Evolutionary conservation across 2,329 filamentous ascomycete genomes (phyloP).

Genomic region (Grosmannia huntii): DNA sequence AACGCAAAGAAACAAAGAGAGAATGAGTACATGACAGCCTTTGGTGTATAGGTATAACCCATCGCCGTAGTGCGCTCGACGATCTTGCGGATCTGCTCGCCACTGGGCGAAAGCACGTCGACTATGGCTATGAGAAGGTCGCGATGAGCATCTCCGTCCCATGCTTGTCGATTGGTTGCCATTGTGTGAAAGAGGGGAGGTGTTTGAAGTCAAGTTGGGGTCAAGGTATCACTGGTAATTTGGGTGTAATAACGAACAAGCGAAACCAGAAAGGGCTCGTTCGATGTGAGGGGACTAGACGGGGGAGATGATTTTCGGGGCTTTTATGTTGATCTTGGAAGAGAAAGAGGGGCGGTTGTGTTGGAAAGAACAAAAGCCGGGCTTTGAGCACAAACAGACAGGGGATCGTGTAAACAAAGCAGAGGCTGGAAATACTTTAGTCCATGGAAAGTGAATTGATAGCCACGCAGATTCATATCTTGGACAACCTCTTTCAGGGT

Average conservation of each 20-base stretch:
- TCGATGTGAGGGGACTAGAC: background rate
- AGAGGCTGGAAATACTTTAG: slow-evolving; percentile 4
- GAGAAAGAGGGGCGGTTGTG: background rate
- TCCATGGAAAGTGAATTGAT: slow-evolving; percentile 13
- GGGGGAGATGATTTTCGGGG: background rate
- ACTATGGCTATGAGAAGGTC: slow-evolving; percentile 17
- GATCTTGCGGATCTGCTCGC: slow-evolving; percentile 14
- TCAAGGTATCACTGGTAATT: background rate
- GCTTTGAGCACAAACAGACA: background rate
- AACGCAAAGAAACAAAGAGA: background rate
- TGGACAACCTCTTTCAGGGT: slow-evolving; percentile 18
- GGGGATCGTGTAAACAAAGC: background rate
- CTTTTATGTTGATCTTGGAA: background rate
- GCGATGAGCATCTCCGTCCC: slow-evolving; percentile 17
- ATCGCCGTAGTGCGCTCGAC: slow-evolving; percentile 13
- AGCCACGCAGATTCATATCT: slow-evolving; percentile 15
- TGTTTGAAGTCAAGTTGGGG: background rate
- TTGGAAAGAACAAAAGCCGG: background rate
- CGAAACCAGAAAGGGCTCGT: background rate
- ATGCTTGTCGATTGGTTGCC: slow-evolving; percentile 9
- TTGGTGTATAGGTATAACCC: slow-evolving; percentile 16
- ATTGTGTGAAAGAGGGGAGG: background rate
- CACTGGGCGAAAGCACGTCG: slow-evolving; percentile 13
- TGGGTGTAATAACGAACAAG: background rate
- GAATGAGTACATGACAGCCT: slow-evolving; percentile 17